Evolutionary conservation across 495 filamentous ascomycete genomes (phyloP).

Genomic region (Neurospora sp.): DNA sequence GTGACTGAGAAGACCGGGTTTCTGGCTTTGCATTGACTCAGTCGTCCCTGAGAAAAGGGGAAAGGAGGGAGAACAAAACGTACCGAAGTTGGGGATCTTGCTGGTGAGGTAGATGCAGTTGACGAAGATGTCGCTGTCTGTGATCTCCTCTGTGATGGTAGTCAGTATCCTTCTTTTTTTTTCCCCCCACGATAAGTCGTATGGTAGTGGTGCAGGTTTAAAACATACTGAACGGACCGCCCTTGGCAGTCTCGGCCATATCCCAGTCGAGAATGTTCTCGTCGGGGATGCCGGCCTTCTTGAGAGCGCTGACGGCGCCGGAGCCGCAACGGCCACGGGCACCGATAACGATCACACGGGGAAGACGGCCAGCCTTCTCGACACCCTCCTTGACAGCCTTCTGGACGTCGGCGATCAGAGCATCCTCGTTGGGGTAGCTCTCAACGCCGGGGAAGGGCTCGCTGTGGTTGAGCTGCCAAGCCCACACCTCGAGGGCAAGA

Average conservation of each 20-base stretch:
- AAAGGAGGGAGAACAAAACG: neutral
- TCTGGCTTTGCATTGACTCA: neutral
- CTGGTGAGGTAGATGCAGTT: constrained; percentile 82
- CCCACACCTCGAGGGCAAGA: constrained; percentile 76
- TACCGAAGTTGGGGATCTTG: constrained; percentile 28
- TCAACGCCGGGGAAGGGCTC: constrained; percentile 56
- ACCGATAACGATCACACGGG: constrained; percentile 51
- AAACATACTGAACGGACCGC: constrained; percentile 63
- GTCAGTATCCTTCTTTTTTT: constrained; percentile 1
- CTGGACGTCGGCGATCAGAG: constrained; percentile 65
- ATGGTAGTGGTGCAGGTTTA: neutral
- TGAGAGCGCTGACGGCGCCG: constrained; percentile 72
- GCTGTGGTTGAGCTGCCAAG: constrained; percentile 69
- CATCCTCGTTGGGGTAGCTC: constrained; percentile 66
- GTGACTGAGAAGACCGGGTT: neutral
- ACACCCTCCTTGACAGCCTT: constrained; percentile 59
- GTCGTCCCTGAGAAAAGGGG: neutral
- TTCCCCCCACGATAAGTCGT: neutral
- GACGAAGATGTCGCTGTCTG: constrained; percentile 70
- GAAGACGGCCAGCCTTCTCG: constrained; percentile 46
- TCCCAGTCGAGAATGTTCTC: constrained; percentile 83
- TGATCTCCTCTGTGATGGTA: constrained; percentile 52
- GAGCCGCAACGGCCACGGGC: constrained; percentile 76
- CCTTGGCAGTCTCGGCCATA: constrained; percentile 73
- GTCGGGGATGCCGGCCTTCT: constrained; percentile 62